Evolutionary conservation across 192 early-diverging fungal species (phyloP), one percentile per base, ranked within the genome.

Genomic region (Coemansia sp.): DNA sequence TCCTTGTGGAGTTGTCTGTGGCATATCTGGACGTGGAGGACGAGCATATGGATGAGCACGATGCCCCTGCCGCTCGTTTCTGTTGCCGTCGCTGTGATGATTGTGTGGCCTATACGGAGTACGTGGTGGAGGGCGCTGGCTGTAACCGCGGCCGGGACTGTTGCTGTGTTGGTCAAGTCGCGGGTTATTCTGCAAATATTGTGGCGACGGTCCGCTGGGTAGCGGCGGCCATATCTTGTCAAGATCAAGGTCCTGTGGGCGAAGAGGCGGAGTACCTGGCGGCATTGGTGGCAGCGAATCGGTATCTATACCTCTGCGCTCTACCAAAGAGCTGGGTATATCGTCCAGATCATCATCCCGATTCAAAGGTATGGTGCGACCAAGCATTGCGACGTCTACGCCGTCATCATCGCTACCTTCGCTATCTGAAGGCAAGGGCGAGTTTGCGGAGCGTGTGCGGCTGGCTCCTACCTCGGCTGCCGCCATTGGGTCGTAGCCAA

Each of bases 181-280:
- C 4, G 68, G 74, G 15, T 76, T 64, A 12, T 68, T 27, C 9
- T 50, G 62, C 5, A 69, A 15, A 41, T 63, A 83, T 59, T 75
- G 62, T 4, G 80, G 80, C 31, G 80, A 78, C n/a, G 80, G 80
- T 1, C 80, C 80, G 32, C 66, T 68, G 8, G 80, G 80, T 21
- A 78, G 65, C 38, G 76, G 66, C 42, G 80, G 80, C 80, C 80
- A 83, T 17, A 72, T 36, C 5, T 34, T n/a, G 15, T 59, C 73
- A 17, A 44, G n/a, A 14, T 45, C 68, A 12, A 75, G 29, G 15
- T 77, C 69, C 14, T 66, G 44, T 3, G 72, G 64, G 31, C 72
- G 62, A 10, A 70, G 70, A 27, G 80, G 80, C 23, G 80, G 80
- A 8, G 80, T 83, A 0, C 76, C 80, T 31, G 69, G 66, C 0